These are phyloP conservation scores for Neurospora sp. DNA, from an alignment of 495 filamentous ascomycete species.

Conservation along the genomic window DNA sequence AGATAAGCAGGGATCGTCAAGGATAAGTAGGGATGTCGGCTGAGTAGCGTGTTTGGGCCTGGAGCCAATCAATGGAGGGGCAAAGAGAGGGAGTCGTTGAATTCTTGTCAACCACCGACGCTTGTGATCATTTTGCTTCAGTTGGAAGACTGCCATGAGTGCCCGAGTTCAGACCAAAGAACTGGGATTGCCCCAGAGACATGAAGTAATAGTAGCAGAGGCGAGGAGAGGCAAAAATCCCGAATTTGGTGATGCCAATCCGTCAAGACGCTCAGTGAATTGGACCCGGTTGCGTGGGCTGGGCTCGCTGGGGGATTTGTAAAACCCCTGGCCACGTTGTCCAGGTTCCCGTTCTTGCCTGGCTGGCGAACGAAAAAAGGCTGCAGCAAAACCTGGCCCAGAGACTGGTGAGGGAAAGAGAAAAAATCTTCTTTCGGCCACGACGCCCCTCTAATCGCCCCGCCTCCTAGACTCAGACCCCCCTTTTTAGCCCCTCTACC, in stretches of 20 bases:
- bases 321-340: background rate
- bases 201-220: background rate
- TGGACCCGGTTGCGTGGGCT: background rate
- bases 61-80: conserved; percentile 17
- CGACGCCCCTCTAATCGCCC: conserved; percentile 3
- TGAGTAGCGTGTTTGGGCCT: conserved; percentile 2
- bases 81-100: conserved; percentile 3
- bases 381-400: conserved; percentile 8
- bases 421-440: conserved; percentile 22
- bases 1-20: conserved; percentile 20
- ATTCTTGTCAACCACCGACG: background rate
- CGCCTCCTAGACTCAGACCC: background rate
- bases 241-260: background rate
- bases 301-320: conserved; percentile 1
- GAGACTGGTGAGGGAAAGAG: conserved; percentile 4
- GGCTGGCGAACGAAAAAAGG: conserved; percentile 2
- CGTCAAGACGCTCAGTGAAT: background rate
- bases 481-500: background rate
- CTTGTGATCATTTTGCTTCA: background rate
- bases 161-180: background rate
- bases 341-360: background rate
- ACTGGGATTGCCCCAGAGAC: conserved; percentile 5
- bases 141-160: background rate
- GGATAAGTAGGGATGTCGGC: conserved; percentile 12
- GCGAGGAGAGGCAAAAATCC: background rate